A percentile compares a stretch with the other conserved stretches of the same genome.
These are phyloP conservation scores for Penicillium sp. DNA, from an alignment of 2,329 filamentous ascomycete species.

Conservation along the genomic window DNA sequence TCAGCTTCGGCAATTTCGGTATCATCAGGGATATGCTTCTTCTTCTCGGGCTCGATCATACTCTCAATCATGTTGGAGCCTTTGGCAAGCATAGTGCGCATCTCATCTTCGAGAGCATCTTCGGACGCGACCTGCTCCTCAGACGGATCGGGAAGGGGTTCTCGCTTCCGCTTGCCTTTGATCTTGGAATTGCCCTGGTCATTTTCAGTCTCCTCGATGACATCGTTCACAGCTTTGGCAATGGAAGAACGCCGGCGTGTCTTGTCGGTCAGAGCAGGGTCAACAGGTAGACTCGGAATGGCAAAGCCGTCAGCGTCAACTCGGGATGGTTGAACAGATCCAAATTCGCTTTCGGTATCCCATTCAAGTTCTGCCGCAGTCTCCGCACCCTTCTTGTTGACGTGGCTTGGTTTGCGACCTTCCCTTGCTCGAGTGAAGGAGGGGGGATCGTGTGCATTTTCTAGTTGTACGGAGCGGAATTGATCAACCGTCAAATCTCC, in stretches of 20 bases:
- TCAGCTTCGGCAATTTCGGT: conserved; percentile 69
- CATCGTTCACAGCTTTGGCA: conserved; percentile 22
- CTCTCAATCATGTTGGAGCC: conserved; percentile 37
- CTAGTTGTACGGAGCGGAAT: conserved; percentile 56
- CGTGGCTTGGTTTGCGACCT: conserved; percentile 52
- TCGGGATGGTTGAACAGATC: conserved; percentile 35
- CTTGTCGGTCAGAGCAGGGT: conserved; percentile 39
- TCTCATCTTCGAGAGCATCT: conserved; percentile 61
- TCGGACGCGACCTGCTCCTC: conserved; percentile 58
- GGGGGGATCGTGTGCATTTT: conserved; percentile 75
- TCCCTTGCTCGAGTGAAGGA: conserved; percentile 60
- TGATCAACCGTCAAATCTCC: conserved; percentile 82
- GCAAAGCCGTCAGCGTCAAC: conserved; percentile 65
- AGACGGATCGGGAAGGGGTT: conserved; percentile 49
- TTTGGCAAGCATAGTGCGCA: conserved; percentile 59
- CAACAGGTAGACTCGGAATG: conserved; percentile 52
- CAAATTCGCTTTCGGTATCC: conserved; percentile 30
- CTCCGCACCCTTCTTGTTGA: conserved; percentile 32
- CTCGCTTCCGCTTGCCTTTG: conserved; percentile 29
- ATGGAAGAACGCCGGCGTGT: conserved; percentile 18
- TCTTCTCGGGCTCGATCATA: conserved; percentile 12
- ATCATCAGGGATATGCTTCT: conserved; percentile 50
- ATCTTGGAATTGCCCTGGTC: conserved; percentile 20
- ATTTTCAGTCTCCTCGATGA: conserved; percentile 21
- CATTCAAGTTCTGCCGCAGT: conserved; percentile 44